Evolutionary conservation across 495 filamentous ascomycete species (phyloP), one percentile per base, ranked within the genome.

Genomic region (Margaritispora aquatica): DNA sequence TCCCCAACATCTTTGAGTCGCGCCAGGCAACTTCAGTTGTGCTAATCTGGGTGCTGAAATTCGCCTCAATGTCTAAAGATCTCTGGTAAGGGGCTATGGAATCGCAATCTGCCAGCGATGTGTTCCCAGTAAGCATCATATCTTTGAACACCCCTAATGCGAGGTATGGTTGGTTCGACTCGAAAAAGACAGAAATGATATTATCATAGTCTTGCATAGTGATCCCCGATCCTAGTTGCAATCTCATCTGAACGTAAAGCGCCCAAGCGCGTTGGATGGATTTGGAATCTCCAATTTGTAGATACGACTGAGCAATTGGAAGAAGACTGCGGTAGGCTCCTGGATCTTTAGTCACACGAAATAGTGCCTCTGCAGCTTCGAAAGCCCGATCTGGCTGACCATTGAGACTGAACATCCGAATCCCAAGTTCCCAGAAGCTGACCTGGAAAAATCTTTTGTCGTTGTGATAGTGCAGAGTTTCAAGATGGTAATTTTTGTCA

Each of bases 81-180:
- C 11, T 69, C 60, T 70, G 68, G 63, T 82, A 82, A 5, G 81
- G 69, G 15, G 75, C 70, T 2, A 72, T 76, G 11, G 76, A 74
- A 54, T 83, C 78, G 27, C 81, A 64, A 21, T 70, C 66, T 20
- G 48, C 11, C 7, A 48, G 21, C 69, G 70, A 23, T 63, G 64
- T 24, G 75, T 78, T 70, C 1, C 79, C 79, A 0, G 80, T 83
- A 44, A 88, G 82, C 87, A 92, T 90, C 88, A 92, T 89, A 68
- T 93, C 89, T 54, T 86, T 88, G 74, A 93, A 93, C 1, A 85
- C 81, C 47, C 84, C 82, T 55, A 91, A 76, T 0, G 84, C 88
- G 31, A 84, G 73, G 64, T 89, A 82, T 11, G 80, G 71, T 48
- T 77, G 70, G 50, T 81, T 78, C 8, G 80, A 75, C 4, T 78